Evolutionary conservation across 805 yeast species (phyloP).

Genomic region (Pichia phayaonensis): DNA sequence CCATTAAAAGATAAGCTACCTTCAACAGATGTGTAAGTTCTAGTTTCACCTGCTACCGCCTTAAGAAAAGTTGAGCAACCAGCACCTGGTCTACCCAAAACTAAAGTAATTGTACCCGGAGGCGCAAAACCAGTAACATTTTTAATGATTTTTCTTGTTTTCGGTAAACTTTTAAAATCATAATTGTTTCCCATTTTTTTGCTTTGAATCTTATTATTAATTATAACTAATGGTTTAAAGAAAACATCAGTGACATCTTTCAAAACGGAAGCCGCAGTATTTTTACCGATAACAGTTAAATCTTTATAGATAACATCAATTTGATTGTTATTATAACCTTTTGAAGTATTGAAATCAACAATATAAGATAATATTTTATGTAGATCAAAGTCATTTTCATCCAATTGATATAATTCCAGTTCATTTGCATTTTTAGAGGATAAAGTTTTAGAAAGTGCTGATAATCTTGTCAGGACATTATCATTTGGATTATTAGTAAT

Average conservation of each 20-base stretch:
- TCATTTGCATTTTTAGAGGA: constrained; percentile 10
- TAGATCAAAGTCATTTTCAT: constrained; percentile 32
- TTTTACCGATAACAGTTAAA: constrained; percentile 39
- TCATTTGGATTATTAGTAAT: neutral
- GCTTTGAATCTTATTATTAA: constrained; percentile 3
- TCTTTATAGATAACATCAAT: constrained; percentile 38
- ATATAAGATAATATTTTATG: constrained; percentile 29
- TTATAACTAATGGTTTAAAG: constrained; percentile 23
- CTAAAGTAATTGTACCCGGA: constrained; percentile 50
- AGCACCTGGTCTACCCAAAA: constrained; percentile 53
- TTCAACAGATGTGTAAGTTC: constrained; percentile 29
- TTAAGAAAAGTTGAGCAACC: constrained; percentile 54
- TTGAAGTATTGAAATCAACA: constrained; percentile 31
- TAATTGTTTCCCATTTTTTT: constrained; percentile 22
- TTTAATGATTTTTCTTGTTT: constrained; percentile 17
- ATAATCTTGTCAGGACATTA: constrained; percentile 6
- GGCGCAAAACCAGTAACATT: constrained; percentile 21
- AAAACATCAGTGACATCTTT: constrained; percentile 40
- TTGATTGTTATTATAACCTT: constrained; percentile 36
- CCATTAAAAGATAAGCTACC: constrained; percentile 44
- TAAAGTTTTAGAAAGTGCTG: constrained; percentile 8
- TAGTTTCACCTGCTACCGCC: constrained; percentile 37
- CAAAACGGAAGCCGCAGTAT: constrained; percentile 37
- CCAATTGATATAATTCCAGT: constrained; percentile 12
- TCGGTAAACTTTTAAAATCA: constrained; percentile 13